A percentile compares a stretch with the other conserved stretches of the same genome.
Evolutionary conservation across 495 filamentous ascomycete genomes (phyloP).

Genomic region (Lepidopterella palustris): DNA sequence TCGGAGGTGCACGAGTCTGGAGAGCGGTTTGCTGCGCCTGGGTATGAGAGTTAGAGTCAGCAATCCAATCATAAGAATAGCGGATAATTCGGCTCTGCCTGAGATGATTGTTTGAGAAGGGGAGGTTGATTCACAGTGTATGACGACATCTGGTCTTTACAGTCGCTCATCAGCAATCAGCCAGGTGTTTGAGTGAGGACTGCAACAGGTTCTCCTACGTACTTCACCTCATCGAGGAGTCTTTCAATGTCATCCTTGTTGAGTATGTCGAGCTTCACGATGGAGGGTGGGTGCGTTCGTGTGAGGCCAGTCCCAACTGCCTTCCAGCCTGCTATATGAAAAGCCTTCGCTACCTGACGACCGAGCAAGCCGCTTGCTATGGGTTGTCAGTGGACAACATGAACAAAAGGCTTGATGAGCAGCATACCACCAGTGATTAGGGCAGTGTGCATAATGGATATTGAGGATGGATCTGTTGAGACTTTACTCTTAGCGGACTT

Average conservation of each 20-base stretch:
- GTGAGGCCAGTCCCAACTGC: conserved; percentile 74
- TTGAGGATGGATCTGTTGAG: neutral
- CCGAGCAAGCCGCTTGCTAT: conserved; percentile 60
- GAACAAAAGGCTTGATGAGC: neutral
- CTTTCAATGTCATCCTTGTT: conserved; percentile 54
- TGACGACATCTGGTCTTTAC: conserved; percentile 67
- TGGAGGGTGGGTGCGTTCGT: conserved; percentile 61
- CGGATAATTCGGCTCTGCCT: neutral
- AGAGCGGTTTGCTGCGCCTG: conserved; percentile 85
- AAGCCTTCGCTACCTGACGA: conserved; percentile 69
- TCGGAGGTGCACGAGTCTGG: conserved; percentile 79
- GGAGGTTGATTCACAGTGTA: conserved; percentile 61
- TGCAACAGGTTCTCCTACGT: conserved; percentile 16
- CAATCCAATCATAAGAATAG: conserved; percentile 4
- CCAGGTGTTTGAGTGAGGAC: neutral
- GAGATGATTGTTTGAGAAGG: neutral
- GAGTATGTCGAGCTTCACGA: conserved; percentile 71
- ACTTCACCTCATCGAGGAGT: conserved; percentile 60
- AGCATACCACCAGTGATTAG: conserved; percentile 75
- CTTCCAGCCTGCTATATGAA: conserved; percentile 63
- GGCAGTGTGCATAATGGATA: conserved; percentile 50
- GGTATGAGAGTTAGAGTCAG: conserved; percentile 7
- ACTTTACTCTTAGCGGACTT: neutral
- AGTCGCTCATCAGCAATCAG: conserved; percentile 1
- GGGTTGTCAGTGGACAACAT: conserved; percentile 1